Base-by-base conservation (phyloP, 2,329 filamentous ascomycete species). In the Alternaria triticina region DNA sequence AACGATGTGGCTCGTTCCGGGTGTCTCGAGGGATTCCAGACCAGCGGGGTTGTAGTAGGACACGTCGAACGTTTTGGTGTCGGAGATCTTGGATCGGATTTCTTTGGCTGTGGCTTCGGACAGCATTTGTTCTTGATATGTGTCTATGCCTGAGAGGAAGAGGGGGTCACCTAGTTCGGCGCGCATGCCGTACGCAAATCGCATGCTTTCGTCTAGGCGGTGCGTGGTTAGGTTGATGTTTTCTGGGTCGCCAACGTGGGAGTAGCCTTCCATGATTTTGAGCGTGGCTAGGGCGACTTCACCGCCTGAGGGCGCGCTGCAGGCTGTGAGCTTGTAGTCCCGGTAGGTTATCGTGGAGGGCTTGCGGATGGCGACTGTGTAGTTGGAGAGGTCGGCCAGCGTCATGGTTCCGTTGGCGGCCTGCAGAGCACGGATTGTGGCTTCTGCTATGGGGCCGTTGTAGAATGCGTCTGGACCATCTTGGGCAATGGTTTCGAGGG, bases 201-300 rank as follows among this genome's bases (percentile, higher is more conserved):
- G 88, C 82, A 97, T 93, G 12, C 94, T 91, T 83, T 98, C 96
- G 74, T 93, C 89, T 68, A 97, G 86, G 13, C 92, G 88, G 80
- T 98, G 96, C 1, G 90, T 90, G 40, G 90, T 93, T 0, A 96
- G 82, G 70, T 93, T 90, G 20, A 86, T 68, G 17, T 79, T 81
- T 46, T 87, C 82, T 1, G 82, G 80, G 2, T 88, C 81, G 17
- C 88, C 89, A 51, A 95, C 89, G 40, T 82, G 79, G 0, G 86
- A 81, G 73, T 93, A 96, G 17, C 92, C 91, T 78, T 95, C 90
- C 79, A 97, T 86, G 30, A 90, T 93, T 75, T 97, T 97, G 74
- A 98, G 83, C 3, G 90, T 89, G 59, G 88, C 89, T 70, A 97
- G 83, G 5, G 88, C 89, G 2, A 97, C 89, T 47, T 87, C 87